Base-by-base conservation (phyloP, 2,329 filamentous ascomycete genomes). In the Fusarium robinianum region DNA sequence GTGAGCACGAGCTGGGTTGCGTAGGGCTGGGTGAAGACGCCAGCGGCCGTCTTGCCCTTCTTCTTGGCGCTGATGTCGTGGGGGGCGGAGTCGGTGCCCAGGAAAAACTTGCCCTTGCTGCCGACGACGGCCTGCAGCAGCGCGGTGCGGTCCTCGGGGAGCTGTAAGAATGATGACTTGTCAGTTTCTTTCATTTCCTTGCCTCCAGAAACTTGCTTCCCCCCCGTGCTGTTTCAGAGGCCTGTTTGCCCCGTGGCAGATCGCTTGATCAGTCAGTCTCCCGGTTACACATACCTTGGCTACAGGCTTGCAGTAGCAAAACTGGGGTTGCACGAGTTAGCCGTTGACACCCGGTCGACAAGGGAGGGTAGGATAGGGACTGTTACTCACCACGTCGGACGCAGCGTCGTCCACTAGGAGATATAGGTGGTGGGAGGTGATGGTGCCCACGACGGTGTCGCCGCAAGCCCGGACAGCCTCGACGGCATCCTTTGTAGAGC, bases 401-500 rank as follows among this genome's bases (percentile, higher is more conserved):
- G 32, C 32, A 3, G 32, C 32, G 60, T 94, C 86, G 11, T 88
- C 83, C 9, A 86, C 89, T 21, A 96, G 77, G 21, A 96, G 77
- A 56, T 81, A 90, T 15, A 95, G 75, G 62, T 96, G 90, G 63
- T 96, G 90, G 3, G 89, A 88, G 0, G 90, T 96, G 55, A 95
- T 90, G 8, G 88, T 92, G 4, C 75, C 77, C 1, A 80, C 85
- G 16, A 96, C 92, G 3, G 80, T 87, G 12, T 84, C 79, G 0
- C 90, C 89, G 62, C 90, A 95, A 10, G 80, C 74, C 53, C 79
- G 78, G 23, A 96, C 91, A 1, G 89, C 84, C 51, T 87, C 81
- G 5, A 96, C 75, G 0, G 90, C 91, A 1, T 87, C 88, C 1
- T 83, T 84, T 1, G 90, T 95, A 8, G 90, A 91, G 75, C 89